Percentiles rank a stretch among this genome's conserved stretches.
phyloP scores from a whole-genome alignment of 2,329 filamentous ascomycete species.

The Metarhizium rileyi region DNA sequence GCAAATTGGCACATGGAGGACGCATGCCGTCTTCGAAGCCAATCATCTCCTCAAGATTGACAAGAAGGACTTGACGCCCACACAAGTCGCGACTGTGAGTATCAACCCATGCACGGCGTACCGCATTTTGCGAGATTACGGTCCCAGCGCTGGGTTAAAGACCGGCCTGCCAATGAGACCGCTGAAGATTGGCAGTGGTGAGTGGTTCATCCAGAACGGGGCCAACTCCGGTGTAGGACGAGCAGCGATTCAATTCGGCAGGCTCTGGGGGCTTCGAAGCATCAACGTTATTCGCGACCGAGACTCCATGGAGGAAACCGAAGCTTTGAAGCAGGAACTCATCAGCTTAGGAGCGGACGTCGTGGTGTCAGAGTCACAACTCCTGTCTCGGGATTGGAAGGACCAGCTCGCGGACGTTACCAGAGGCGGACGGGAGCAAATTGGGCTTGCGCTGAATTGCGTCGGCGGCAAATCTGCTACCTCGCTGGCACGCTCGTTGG shows the following conservation, averaged over 20 bases:
- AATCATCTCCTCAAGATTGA: slow-evolving; percentile 58
- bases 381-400: slow-evolving; percentile 49
- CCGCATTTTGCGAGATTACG: slow-evolving; percentile 81
- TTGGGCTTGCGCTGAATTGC: slow-evolving; percentile 81
- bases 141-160: slow-evolving; percentile 33
- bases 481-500: slow-evolving; percentile 65
- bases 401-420: slow-evolving; percentile 56
- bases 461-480: slow-evolving; percentile 83
- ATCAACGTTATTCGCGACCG: slow-evolving; percentile 82
- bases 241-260: slow-evolving; percentile 80
- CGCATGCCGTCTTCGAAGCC: slow-evolving; percentile 63
- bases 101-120: slow-evolving; percentile 95
- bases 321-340: slow-evolving; percentile 45
- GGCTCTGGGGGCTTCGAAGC: slow-evolving; percentile 78
- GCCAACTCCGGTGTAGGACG: slow-evolving; percentile 90
- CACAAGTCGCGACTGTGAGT: slow-evolving; percentile 78
- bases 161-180: slow-evolving; percentile 35
- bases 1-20: slow-evolving; percentile 89
- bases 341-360: slow-evolving; percentile 44
- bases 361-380: slow-evolving; percentile 47
- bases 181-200: slow-evolving; percentile 43
- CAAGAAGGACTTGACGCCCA: slow-evolving; percentile 56
- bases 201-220: slow-evolving; percentile 96
- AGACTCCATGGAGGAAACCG: slow-evolving; percentile 52
- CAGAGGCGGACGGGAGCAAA: slow-evolving; percentile 56